A percentile compares a stretch with the other conserved stretches of the same genome.
Conservation (phyloP, 2,329 filamentous ascomycete genomes). For the Diaporthe aspalathi region DNA sequence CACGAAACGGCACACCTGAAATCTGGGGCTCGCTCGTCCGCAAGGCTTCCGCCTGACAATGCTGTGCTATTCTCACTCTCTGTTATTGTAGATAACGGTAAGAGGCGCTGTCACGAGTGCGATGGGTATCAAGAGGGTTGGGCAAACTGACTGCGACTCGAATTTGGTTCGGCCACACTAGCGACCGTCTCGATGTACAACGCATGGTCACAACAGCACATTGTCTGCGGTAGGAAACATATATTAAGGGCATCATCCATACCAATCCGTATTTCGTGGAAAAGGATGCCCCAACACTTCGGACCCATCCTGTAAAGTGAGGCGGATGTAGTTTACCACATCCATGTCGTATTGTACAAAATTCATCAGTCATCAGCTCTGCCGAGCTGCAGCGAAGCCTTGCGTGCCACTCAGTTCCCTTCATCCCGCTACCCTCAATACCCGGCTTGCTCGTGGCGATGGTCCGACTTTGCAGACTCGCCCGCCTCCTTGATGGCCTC, state of each 20-base stretch:
- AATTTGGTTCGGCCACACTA: neutral
- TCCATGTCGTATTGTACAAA: slow-evolving; percentile 30
- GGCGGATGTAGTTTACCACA: neutral
- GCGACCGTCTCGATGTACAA: neutral
- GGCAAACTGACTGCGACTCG: no score
- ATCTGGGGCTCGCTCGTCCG: neutral
- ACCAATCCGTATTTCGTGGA: neutral
- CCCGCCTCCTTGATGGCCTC: slow-evolving; percentile 75
- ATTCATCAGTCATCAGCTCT: slow-evolving; percentile 30
- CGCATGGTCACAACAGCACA: neutral
- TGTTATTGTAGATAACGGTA: neutral
- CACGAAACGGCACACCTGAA: neutral
- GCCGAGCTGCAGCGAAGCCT: neutral
- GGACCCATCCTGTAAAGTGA: neutral
- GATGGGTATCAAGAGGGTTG: no score
- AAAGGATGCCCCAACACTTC: neutral
- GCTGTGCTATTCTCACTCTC: neutral
- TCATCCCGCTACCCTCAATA: slow-evolving; percentile 51
- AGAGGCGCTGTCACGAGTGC: neutral
- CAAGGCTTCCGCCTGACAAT: neutral
- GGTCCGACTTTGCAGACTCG: slow-evolving; percentile 59
- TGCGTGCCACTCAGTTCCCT: neutral
- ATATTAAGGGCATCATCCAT: neutral
- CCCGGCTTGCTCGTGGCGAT: slow-evolving; percentile 64
- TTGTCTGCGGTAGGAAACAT: neutral